Conservation (phyloP, 2,329 filamentous ascomycete species). For the Ploettnerulaceae sp. region DNA sequence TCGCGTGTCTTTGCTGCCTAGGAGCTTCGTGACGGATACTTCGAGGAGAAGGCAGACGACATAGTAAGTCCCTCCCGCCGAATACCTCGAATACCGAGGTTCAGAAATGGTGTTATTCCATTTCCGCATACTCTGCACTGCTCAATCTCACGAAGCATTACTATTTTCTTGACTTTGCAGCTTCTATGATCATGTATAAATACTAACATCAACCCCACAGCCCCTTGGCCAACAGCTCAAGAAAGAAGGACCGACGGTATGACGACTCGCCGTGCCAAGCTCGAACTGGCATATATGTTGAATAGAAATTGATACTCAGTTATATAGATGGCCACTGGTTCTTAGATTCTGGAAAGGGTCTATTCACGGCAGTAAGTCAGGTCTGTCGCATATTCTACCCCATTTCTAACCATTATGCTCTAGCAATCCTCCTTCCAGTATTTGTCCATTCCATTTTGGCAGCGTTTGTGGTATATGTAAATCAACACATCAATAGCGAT, state of each 20-base stretch:
- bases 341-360: slow-evolving; percentile 61
- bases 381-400: not conserved
- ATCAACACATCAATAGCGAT: slow-evolving; percentile 45
- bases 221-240: slow-evolving; percentile 28
- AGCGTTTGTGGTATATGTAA: slow-evolving; percentile 52
- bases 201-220: slow-evolving; percentile 12
- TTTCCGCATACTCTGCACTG: not conserved
- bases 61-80: slow-evolving; percentile 12
- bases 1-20: slow-evolving; percentile 24
- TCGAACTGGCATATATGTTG: not conserved
- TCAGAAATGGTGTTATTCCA: not conserved
- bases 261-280: not conserved
- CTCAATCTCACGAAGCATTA: not conserved
- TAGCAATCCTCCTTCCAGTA: slow-evolving; percentile 52
- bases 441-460: slow-evolving; percentile 53
- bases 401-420: not conserved
- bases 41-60: slow-evolving; percentile 15
- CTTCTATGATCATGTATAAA: too few species aligned
- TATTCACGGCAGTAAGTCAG: slow-evolving; percentile 43
- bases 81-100: not conserved
- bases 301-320: not conserved
- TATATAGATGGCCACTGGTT: slow-evolving; percentile 54
- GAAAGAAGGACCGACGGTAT: slow-evolving; percentile 32
- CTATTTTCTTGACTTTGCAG: too few species aligned
- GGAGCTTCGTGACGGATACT: slow-evolving; percentile 15